Conservation (phyloP, 768 basidiomycete genomes). For the Hericium coralloides region DNA sequence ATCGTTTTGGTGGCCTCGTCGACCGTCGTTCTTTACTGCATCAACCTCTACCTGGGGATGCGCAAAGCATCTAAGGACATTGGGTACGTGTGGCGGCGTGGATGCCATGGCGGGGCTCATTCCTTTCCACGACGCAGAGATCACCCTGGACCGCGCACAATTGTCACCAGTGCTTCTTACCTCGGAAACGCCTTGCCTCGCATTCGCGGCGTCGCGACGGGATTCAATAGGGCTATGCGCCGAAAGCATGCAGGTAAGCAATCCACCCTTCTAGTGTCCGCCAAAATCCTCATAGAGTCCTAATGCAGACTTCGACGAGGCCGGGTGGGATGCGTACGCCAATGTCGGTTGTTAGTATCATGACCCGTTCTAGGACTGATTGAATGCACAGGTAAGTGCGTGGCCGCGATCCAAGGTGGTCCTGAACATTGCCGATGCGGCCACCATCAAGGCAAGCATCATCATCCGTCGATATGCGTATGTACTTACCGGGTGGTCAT, state of each 20-base stretch:
- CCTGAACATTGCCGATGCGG: neutral
- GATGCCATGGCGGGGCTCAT: neutral
- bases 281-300: neutral
- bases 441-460: neutral
- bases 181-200: neutral
- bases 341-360: too few species aligned
- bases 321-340: slow-evolving; percentile 3
- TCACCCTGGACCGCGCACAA: neutral
- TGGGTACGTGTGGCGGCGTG: neutral
- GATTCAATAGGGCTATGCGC: neutral
- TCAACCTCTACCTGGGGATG: too few species aligned
- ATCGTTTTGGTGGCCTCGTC: neutral
- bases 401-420: too few species aligned
- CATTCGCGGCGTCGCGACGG: neutral
- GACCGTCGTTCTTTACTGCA: neutral
- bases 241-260: neutral
- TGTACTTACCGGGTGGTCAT: neutral
- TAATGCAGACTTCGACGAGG: slow-evolving; percentile 1
- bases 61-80: neutral
- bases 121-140: neutral
- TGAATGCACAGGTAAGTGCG: too few species aligned
- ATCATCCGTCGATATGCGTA: neutral
- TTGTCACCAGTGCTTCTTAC: neutral
- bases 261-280: too few species aligned
- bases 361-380: too few species aligned